Percentiles rank a stretch among this genome's conserved stretches.
These are phyloP conservation scores for Coemansia sp. DNA, from an alignment of 192 early-diverging fungal species.

Conservation along the genomic window DNA sequence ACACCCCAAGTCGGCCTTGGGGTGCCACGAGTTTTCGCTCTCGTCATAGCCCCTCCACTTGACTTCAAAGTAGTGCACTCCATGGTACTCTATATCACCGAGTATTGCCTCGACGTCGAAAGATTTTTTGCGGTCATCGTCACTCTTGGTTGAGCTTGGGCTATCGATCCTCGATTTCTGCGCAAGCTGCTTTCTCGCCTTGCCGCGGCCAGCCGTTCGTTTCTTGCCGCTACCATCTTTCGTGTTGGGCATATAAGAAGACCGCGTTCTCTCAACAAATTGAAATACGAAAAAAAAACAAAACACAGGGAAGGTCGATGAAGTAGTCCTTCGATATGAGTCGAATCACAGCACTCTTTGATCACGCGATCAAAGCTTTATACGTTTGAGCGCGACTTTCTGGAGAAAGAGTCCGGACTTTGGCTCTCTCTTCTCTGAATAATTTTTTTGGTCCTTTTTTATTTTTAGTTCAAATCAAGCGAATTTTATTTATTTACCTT, in stretches of 20 bases:
- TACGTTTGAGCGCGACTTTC: background rate
- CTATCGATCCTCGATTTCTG: background rate
- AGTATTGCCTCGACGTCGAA: slow-evolving; percentile 29
- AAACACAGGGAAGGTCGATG: background rate
- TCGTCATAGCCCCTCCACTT: slow-evolving; percentile 20
- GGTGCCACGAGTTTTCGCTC: slow-evolving; percentile 25
- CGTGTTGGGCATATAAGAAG: background rate
- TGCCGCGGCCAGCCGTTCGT: background rate
- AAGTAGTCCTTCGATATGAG: background rate
- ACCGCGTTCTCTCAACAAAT: background rate
- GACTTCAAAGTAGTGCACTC: slow-evolving; percentile 25
- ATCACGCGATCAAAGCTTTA: background rate
- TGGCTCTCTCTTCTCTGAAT: background rate
- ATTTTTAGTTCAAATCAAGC: background rate
- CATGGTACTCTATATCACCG: slow-evolving; percentile 12
- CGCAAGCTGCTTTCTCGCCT: background rate
- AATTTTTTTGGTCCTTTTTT: background rate
- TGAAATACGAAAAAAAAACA: background rate
- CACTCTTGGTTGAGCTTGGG: background rate
- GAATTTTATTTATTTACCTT: background rate
- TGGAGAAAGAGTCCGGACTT: background rate
- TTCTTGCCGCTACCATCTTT: background rate
- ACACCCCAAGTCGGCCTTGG: slow-evolving; percentile 9
- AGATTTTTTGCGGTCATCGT: background rate
- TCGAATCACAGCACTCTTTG: background rate